phyloP scores from a whole-genome alignment of 768 basidiomycete species.

The Wakefieldia striispora region DNA sequence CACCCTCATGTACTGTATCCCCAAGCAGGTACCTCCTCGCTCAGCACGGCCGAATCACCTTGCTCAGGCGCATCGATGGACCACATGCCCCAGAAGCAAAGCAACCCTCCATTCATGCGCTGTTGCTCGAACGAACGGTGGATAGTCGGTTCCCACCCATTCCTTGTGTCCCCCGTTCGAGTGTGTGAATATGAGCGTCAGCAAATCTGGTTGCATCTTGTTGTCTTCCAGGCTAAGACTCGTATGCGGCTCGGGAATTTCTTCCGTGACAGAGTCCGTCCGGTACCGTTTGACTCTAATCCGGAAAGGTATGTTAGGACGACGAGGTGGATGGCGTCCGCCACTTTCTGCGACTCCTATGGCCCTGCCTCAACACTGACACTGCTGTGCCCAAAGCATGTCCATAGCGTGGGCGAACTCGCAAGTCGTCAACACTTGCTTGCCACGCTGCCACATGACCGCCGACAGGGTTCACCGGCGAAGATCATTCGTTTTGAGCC shows the following conservation, averaged over 20 bases:
- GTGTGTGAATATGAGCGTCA: constrained; percentile 6
- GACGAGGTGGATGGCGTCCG: too few species aligned
- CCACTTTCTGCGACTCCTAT: too few species aligned
- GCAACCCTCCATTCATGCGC: background rate
- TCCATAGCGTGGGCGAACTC: too few species aligned
- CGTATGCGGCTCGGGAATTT: too few species aligned
- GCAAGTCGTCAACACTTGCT: too few species aligned
- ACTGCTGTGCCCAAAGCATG: too few species aligned
- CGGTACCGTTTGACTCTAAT: constrained; percentile 11
- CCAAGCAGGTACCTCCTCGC: background rate
- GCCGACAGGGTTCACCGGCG: too few species aligned
- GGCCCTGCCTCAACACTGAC: too few species aligned
- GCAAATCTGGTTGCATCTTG: background rate
- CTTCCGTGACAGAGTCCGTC: background rate
- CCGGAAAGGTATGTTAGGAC: constrained; percentile 5
- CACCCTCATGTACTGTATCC: too few species aligned
- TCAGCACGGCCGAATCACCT: constrained; percentile 8
- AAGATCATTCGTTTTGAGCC: too few species aligned
- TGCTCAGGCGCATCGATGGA: constrained; percentile 7
- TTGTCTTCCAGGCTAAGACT: too few species aligned
- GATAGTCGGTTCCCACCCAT: constrained; percentile 6
- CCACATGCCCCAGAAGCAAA: constrained; percentile 8
- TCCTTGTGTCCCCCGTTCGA: constrained; percentile 4
- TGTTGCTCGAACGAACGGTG: background rate
- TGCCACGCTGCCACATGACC: too few species aligned